Evolutionary conservation across 768 basidiomycete species (phyloP), one percentile per base, ranked within the genome.

Genomic region (Calocybe gangraenosa): DNA sequence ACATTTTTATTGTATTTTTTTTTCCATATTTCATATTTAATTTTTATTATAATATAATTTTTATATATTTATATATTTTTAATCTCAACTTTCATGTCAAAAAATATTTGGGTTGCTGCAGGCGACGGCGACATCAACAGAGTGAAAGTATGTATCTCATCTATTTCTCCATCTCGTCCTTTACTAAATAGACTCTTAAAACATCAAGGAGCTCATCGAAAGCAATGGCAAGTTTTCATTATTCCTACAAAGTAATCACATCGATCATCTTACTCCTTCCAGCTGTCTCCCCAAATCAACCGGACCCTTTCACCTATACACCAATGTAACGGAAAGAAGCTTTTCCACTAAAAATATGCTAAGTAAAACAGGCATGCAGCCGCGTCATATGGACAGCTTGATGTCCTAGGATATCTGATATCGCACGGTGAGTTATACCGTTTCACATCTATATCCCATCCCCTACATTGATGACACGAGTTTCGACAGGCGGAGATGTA

Each of bases 31-130:
- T 28, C 25, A 28, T 28, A 28, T 28, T 28, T 6, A 28, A 28
- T 6, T 6, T 28, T 28, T 6, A 28, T 28, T 6, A 28, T 28
- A 28, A 28, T 28, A 28, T 6, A 6, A 28, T 6, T 28, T 6
- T 28, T 28, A 6, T 28, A 28, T 28, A n/a, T 14, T 8, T 14
- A 8, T 31, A 8, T 14, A 8, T 14, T 35, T 35, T n/a, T 35
- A 18, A 18, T 14, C 13, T 35, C 34, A 6, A 7, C 13, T 35
- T 18, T 35, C 34, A 47, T 48, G 51, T 52, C 42, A 48, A 79
- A 78, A 60, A 94, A 94, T 65, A 84, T 96, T 36, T 96, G 93
- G 93, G 79, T 96, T 28, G 93, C 93, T 36, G 89, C 93, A 0
- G 86, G 81, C 37, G 93, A 96, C 58, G 93, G 93, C 34, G 87